Evolutionary conservation across 352 stramenopile species (phyloP).

Genomic region (Phytopythium sindhum): DNA sequence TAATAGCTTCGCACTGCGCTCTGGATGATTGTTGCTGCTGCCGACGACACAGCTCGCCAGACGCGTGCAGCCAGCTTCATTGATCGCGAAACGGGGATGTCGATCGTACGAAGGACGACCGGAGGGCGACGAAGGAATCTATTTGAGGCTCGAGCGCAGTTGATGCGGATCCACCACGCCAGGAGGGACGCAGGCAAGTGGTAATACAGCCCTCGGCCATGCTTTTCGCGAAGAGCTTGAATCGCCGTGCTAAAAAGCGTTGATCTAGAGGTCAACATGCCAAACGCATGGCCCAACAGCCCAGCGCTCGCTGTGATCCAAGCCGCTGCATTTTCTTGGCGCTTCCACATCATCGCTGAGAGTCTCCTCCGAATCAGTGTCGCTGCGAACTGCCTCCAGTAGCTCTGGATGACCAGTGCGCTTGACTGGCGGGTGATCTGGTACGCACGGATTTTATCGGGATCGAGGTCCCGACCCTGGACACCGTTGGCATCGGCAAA

Average conservation of each 20-base stretch:
- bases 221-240: not conserved
- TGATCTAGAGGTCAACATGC: not conserved
- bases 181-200: slow-evolving; percentile 34
- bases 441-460: slow-evolving; percentile 16
- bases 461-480: slow-evolving; percentile 2
- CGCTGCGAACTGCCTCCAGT: slow-evolving; percentile 36
- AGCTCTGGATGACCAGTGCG: slow-evolving; percentile 48
- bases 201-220: slow-evolving; percentile 18
- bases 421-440: slow-evolving; percentile 26
- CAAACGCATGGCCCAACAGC: slow-evolving; percentile 8
- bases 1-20: slow-evolving; percentile 25
- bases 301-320: slow-evolving; percentile 29
- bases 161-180: slow-evolving; percentile 39
- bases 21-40: slow-evolving; percentile 33
- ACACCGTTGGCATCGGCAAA: no score
- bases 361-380: slow-evolving; percentile 19
- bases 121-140: slow-evolving; percentile 41
- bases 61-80: slow-evolving; percentile 15
- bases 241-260: not conserved
- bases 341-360: slow-evolving; percentile 25
- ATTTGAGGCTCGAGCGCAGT: slow-evolving; percentile 14
- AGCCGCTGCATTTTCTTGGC: slow-evolving; percentile 37
- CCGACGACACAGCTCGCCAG: slow-evolving; percentile 18
- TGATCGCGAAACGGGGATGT: slow-evolving; percentile 36
- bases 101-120: slow-evolving; percentile 27